These are phyloP conservation scores for Posidonia oceanica DNA, from an alignment of 116 monocot genomes.

Conservation along the genomic window DNA sequence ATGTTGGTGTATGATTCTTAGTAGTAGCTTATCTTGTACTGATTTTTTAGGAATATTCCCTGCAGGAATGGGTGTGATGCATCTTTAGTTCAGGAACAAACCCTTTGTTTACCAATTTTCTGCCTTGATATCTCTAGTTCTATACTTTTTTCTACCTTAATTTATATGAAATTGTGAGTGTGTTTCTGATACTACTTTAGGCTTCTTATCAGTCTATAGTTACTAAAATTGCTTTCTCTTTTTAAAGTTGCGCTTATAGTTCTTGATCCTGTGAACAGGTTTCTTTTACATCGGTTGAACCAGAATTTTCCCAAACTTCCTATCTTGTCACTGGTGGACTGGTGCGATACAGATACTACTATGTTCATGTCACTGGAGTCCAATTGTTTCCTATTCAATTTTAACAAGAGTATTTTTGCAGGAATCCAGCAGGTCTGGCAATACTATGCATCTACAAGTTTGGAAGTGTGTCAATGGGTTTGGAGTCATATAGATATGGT, in stretches of 20 bases:
- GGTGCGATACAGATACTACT: slow-evolving; percentile 24
- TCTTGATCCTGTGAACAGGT: slow-evolving; percentile 32
- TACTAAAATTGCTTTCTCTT: neutral
- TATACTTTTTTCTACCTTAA: too few relatives aligned
- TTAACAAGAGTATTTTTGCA: slow-evolving; percentile 17
- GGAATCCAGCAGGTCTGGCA: slow-evolving; percentile 91
- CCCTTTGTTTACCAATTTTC: too few relatives aligned
- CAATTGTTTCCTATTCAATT: neutral
- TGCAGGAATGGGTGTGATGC: too few relatives aligned
- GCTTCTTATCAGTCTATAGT: neutral
- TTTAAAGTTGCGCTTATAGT: neutral
- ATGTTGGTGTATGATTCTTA: too few relatives aligned
- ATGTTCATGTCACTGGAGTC: neutral
- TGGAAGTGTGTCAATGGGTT: slow-evolving; percentile 81
- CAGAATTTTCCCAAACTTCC: slow-evolving; percentile 45
- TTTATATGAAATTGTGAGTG: too few relatives aligned
- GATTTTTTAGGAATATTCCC: too few relatives aligned
- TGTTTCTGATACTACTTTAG: too few relatives aligned
- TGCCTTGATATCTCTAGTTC: too few relatives aligned
- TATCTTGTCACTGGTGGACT: slow-evolving; percentile 72
- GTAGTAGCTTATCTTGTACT: too few relatives aligned
- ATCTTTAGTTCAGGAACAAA: too few relatives aligned
- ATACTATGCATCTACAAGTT: slow-evolving; percentile 88
- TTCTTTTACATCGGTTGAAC: slow-evolving; percentile 50
- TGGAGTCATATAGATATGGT: slow-evolving; percentile 95